Evolutionary conservation across 345 rosid species (phyloP).

Genomic region (thale cress (Arabidopsis thaliana)): DNA sequence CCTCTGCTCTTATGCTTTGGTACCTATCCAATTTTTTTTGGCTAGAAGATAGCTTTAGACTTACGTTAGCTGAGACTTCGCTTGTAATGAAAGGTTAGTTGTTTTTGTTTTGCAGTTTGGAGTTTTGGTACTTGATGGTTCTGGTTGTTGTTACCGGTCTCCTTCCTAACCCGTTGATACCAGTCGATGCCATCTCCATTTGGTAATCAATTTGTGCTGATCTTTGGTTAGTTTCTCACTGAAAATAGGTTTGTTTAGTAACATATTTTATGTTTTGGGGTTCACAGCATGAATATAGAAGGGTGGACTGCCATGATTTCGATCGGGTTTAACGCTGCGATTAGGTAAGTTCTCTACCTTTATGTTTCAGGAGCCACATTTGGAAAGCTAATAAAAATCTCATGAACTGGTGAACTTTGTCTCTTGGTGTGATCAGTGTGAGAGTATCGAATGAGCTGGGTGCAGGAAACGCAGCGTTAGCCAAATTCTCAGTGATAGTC

Average conservation of each 20-base stretch:
- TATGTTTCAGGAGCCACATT: background rate
- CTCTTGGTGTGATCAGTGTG: conserved; percentile 55
- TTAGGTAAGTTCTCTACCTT: conserved; percentile 58
- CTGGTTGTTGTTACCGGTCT: conserved; percentile 80
- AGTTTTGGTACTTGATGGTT: conserved; percentile 91
- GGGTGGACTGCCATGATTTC: conserved; percentile 97
- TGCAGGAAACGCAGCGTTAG: conserved; percentile 67
- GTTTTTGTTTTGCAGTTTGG: conserved; percentile 65
- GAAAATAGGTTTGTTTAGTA: conserved; percentile 5
- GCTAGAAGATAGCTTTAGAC: background rate
- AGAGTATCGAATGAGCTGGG: conserved; percentile 94
- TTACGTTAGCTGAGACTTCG: background rate
- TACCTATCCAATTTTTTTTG: conserved; percentile 23
- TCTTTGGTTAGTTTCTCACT: background rate
- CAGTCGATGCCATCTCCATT: conserved; percentile 90
- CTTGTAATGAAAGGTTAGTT: background rate
- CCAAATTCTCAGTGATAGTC: conserved; percentile 72
- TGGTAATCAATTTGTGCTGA: conserved; percentile 53
- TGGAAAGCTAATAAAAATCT: background rate
- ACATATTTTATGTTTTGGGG: background rate
- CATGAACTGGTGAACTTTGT: background rate
- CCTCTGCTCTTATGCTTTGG: conserved; percentile 96
- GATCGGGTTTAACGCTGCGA: conserved; percentile 86
- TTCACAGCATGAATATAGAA: conserved; percentile 80
- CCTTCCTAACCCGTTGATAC: conserved; percentile 70